Percentiles rank a stretch among this genome's conserved stretches.
phyloP scores from a whole-genome alignment of 2,329 filamentous ascomycete species.

The Polytolypa hystricis region DNA sequence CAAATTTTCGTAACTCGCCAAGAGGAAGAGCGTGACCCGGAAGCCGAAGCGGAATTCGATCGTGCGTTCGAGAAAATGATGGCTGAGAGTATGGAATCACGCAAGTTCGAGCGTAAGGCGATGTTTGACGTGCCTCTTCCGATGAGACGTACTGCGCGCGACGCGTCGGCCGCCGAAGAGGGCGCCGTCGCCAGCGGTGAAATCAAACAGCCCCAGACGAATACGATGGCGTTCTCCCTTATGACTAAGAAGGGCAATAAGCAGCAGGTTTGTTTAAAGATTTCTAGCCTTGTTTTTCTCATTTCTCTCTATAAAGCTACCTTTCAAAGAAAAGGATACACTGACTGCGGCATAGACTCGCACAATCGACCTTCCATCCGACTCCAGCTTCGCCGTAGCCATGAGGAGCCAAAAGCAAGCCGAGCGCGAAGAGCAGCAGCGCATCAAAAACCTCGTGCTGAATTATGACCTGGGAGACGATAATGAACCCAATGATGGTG shows the following conservation, averaged over 20 bases:
- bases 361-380: slow-evolving; percentile 71
- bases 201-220: slow-evolving; percentile 23
- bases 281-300: neutral
- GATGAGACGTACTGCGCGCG: slow-evolving; percentile 60
- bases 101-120: slow-evolving; percentile 90
- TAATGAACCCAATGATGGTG: slow-evolving; percentile 69
- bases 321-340: neutral
- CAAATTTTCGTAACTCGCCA: slow-evolving; percentile 84
- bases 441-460: slow-evolving; percentile 94
- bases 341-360: slow-evolving; percentile 51
- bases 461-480: slow-evolving; percentile 88
- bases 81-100: slow-evolving; percentile 89
- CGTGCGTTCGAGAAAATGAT: slow-evolving; percentile 97
- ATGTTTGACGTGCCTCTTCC: slow-evolving; percentile 96
- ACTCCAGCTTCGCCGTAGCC: slow-evolving; percentile 89
- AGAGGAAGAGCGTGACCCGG: slow-evolving; percentile 81
- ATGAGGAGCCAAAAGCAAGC: slow-evolving; percentile 95
- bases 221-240: slow-evolving; percentile 93
- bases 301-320: neutral
- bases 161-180: slow-evolving; percentile 35
- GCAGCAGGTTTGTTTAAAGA: slow-evolving; percentile 63
- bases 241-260: slow-evolving; percentile 93
- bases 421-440: slow-evolving; percentile 90
- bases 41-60: slow-evolving; percentile 94
- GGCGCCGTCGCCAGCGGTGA: slow-evolving; percentile 14